Conservation (phyloP, 768 basidiomycete species). For the Lactarius trivialis region DNA sequence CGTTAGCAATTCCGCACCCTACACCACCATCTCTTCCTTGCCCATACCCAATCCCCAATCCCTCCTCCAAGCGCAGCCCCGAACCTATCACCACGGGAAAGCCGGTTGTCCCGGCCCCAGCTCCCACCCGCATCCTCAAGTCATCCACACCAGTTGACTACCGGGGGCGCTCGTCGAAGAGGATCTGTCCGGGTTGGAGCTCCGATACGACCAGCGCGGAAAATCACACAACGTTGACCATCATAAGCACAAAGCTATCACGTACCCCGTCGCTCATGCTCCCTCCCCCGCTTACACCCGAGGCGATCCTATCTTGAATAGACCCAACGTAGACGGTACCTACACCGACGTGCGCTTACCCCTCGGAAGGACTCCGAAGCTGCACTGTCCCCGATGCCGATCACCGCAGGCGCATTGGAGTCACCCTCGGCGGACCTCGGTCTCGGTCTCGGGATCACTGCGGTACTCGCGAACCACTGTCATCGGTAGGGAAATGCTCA, state of each 20-base stretch:
- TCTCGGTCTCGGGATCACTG: slow-evolving; percentile 29
- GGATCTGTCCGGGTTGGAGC: slow-evolving; percentile 76
- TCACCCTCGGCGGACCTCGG: slow-evolving; percentile 44
- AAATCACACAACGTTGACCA: slow-evolving; percentile 86
- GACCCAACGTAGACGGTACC: slow-evolving; percentile 25
- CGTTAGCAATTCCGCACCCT: no score
- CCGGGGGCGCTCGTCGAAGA: slow-evolving; percentile 40
- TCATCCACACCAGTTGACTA: slow-evolving; percentile 28
- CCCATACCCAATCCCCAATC: no score
- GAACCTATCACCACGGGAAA: neutral
- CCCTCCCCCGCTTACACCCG: slow-evolving; percentile 12
- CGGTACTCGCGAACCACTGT: slow-evolving; percentile 42
- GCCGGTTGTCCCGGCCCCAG: slow-evolving; percentile 1
- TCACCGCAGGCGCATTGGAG: slow-evolving; percentile 75
- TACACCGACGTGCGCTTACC: slow-evolving; percentile 70
- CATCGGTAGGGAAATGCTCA: slow-evolving; percentile 91
- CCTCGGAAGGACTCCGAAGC: slow-evolving; percentile 49
- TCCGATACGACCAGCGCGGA: slow-evolving; percentile 63
- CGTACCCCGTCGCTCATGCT: slow-evolving; percentile 24
- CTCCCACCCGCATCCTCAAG: neutral
- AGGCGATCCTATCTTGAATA: slow-evolving; percentile 14
- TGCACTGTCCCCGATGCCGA: slow-evolving; percentile 73
- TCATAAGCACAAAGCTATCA: slow-evolving; percentile 70
- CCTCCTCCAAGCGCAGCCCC: no score
- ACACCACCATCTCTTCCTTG: no score